These are phyloP conservation scores for Gliomastix tumulicola DNA, from an alignment of 2,329 filamentous ascomycete genomes.

Conservation along the genomic window DNA sequence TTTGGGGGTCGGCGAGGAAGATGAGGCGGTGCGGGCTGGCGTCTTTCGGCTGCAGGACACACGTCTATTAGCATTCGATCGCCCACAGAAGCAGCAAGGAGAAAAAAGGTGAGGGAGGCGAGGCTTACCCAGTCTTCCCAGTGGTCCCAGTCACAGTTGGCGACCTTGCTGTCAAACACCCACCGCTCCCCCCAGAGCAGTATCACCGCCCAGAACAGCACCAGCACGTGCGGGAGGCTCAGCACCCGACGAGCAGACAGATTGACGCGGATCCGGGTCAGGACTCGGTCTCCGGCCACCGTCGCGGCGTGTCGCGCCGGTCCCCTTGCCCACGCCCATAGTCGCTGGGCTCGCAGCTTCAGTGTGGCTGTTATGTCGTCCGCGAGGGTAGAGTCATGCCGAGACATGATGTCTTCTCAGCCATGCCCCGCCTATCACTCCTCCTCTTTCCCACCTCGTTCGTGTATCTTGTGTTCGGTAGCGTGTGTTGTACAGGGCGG, in stretches of 20 bases:
- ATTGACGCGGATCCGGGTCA: slow-evolving; percentile 28
- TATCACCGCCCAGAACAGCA: slow-evolving; percentile 67
- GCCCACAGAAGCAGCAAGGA: too few relatives aligned
- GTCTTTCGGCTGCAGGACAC: slow-evolving; percentile 54
- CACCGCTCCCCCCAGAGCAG: slow-evolving; percentile 82
- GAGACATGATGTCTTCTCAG: slow-evolving; percentile 3
- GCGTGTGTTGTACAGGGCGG: too few relatives aligned
- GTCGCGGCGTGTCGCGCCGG: slow-evolving; percentile 28
- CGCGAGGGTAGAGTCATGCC: slow-evolving; percentile 10
- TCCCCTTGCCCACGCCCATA: slow-evolving; percentile 34
- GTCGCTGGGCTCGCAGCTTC: slow-evolving; percentile 16
- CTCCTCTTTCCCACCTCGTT: too few relatives aligned
- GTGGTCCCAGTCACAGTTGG: slow-evolving; percentile 69
- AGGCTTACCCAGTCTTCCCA: slow-evolving; percentile 87
- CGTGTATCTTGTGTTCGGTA: too few relatives aligned
- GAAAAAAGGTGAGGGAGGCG: too few relatives aligned
- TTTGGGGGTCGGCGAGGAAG: slow-evolving; percentile 83
- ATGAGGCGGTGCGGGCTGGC: slow-evolving; percentile 78
- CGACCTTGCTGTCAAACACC: slow-evolving; percentile 64
- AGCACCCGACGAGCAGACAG: slow-evolving; percentile 43
- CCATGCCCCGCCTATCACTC: slow-evolving; percentile 1
- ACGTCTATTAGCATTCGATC: too few relatives aligned
- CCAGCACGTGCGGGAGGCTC: slow-evolving; percentile 60
- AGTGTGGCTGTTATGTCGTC: slow-evolving; percentile 9
- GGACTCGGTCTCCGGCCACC: background rate